phyloP scores from a whole-genome alignment of 768 basidiomycete species.

The Lyophyllum shimeji region DNA sequence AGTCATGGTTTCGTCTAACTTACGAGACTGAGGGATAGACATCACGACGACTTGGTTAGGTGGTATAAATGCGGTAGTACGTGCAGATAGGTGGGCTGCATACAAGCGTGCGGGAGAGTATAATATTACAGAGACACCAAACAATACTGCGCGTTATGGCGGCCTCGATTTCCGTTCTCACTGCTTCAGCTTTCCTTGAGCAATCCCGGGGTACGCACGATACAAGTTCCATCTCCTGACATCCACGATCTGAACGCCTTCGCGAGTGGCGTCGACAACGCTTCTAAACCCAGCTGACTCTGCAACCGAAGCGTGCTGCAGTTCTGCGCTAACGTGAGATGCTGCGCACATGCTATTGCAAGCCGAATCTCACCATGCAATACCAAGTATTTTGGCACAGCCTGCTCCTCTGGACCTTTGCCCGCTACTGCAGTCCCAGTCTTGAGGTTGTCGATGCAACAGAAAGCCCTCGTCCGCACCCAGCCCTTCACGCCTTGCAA shows the following conservation, averaged over 20 bases:
- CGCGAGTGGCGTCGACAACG: constrained; percentile 10
- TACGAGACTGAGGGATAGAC: too few species aligned
- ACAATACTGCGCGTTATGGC: neutral
- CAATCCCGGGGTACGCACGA: constrained; percentile 45
- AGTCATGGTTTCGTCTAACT: neutral
- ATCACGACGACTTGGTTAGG: too few species aligned
- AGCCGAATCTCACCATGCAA: constrained; percentile 37
- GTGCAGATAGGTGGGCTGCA: neutral
- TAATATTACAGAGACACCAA: neutral
- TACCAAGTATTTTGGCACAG: constrained; percentile 35
- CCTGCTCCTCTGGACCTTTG: constrained; percentile 28
- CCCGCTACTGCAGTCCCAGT: constrained; percentile 26
- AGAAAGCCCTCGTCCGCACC: constrained; percentile 38
- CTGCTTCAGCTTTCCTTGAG: constrained; percentile 34
- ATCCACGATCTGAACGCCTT: constrained; percentile 22
- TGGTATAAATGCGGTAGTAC: neutral
- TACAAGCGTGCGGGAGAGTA: neutral
- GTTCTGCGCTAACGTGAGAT: constrained; percentile 16
- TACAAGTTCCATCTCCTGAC: constrained; percentile 42
- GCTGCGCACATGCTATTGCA: neutral
- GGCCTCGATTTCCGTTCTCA: neutral
- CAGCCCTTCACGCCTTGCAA: constrained; percentile 30
- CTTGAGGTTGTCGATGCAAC: constrained; percentile 40
- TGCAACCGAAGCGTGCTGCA: constrained; percentile 14
- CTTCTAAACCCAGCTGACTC: constrained; percentile 15